phyloP scores from a whole-genome alignment of 1,139 yeast genomes.

The Suhomyces taliae region DNA sequence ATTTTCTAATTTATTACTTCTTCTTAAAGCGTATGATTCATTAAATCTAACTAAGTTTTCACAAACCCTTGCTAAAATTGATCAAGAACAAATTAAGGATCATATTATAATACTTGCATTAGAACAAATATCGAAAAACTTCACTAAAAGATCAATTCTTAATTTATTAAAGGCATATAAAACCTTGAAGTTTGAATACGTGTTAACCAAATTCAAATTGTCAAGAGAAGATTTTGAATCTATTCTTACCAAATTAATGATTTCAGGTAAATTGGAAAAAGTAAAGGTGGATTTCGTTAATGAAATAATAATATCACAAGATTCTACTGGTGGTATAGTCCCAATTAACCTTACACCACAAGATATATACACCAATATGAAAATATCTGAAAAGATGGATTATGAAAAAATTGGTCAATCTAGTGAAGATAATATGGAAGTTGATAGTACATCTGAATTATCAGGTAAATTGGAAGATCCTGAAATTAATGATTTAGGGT shows the following conservation, averaged over 20 bases:
- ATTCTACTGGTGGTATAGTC: constrained; percentile 11
- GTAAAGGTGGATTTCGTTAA: constrained; percentile 48
- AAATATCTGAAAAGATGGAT: constrained; percentile 1
- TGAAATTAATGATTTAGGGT: neutral
- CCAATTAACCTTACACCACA: constrained; percentile 22
- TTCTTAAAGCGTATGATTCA: constrained; percentile 35
- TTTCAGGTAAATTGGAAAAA: constrained; percentile 43
- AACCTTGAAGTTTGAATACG: constrained; percentile 26
- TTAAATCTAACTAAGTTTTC: constrained; percentile 26
- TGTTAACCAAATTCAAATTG: constrained; percentile 23
- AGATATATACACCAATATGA: constrained; percentile 29
- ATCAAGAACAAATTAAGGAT: constrained; percentile 21
- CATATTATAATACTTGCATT: constrained; percentile 32
- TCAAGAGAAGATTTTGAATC: constrained; percentile 35
- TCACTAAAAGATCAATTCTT: constrained; percentile 31
- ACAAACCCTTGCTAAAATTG: constrained; percentile 17
- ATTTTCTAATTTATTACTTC: constrained; percentile 28
- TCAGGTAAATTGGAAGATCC: neutral
- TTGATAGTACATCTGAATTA: neutral
- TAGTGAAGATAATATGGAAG: constrained; percentile 3
- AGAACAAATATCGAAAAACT: constrained; percentile 29
- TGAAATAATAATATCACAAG: constrained; percentile 22
- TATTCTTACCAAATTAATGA: constrained; percentile 40
- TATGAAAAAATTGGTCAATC: neutral
- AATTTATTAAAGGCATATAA: constrained; percentile 32